A percentile compares a stretch with the other conserved stretches of the same genome.
Conservation (phyloP, 768 basidiomycete genomes). For the Suillus placidus region DNA sequence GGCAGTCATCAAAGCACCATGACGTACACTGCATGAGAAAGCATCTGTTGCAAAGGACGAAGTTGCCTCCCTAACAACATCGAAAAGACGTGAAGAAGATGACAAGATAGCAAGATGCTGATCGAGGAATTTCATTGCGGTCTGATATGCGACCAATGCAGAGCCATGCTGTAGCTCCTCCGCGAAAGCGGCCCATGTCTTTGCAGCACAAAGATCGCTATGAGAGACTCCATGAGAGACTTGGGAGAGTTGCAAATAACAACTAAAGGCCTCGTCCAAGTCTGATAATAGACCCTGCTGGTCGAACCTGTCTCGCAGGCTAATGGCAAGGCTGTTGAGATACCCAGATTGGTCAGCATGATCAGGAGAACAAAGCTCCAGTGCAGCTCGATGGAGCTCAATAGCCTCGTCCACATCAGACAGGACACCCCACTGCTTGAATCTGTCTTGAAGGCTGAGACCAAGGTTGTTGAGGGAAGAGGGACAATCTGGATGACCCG, state of each 20-base stretch:
- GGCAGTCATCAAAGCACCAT: conserved; percentile 32
- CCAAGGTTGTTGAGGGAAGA: conserved; percentile 23
- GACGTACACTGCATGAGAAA: conserved; percentile 30
- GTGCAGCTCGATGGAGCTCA: conserved; percentile 27
- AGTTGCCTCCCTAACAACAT: neutral
- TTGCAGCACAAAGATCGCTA: neutral
- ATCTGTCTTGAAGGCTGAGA: conserved; percentile 27
- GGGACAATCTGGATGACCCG: conserved; percentile 17
- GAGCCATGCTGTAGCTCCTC: neutral
- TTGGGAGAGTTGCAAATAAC: neutral
- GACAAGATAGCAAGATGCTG: neutral
- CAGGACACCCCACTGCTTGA: conserved; percentile 23
- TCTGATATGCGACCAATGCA: neutral
- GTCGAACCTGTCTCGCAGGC: neutral
- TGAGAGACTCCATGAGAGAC: neutral
- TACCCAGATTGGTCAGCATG: neutral
- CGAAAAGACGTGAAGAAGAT: neutral
- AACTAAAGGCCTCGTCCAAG: neutral
- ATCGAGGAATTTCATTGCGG: neutral
- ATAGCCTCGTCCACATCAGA: conserved; percentile 32
- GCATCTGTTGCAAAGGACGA: conserved; percentile 23
- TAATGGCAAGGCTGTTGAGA: neutral
- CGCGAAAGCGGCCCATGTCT: neutral
- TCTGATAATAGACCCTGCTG: neutral
- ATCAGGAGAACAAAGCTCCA: conserved; percentile 15